Evolutionary conservation across 2,329 filamentous ascomycete genomes (phyloP).

Genomic region (Monilinia vaccinii-corymbosi): DNA sequence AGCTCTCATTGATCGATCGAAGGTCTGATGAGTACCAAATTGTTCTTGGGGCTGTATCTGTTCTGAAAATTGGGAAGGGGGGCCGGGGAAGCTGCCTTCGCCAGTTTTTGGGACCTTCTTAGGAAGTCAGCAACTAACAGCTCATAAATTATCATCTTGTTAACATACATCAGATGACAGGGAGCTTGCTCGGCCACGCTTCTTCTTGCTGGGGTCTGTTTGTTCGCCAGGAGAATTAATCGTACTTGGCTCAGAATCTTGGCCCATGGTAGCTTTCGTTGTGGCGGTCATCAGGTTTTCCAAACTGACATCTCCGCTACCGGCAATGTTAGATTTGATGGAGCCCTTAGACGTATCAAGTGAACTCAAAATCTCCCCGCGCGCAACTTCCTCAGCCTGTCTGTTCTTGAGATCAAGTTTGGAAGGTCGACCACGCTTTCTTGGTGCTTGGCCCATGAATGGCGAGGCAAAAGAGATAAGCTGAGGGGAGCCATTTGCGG

Average conservation of each 20-base stretch:
- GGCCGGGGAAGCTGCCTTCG: slow-evolving; percentile 16
- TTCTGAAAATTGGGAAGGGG: not conserved
- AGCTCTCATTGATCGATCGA: not conserved
- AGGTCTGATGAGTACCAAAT: not conserved
- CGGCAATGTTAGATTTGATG: not conserved
- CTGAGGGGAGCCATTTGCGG: slow-evolving; percentile 20
- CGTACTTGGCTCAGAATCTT: not conserved
- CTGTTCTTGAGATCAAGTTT: slow-evolving; percentile 26
- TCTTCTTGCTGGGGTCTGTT: slow-evolving; percentile 19
- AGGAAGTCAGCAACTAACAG: not conserved
- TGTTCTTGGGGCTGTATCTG: not conserved
- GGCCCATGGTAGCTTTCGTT: not conserved
- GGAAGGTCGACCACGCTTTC: slow-evolving; percentile 27
- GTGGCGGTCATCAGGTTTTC: not conserved
- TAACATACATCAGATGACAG: slow-evolving; percentile 18
- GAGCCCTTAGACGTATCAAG: slow-evolving; percentile 7
- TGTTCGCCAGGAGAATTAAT: not conserved
- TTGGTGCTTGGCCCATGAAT: slow-evolving; percentile 12
- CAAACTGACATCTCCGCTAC: slow-evolving; percentile 8
- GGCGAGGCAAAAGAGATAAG: slow-evolving; percentile 14
- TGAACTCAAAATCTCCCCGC: slow-evolving; percentile 24
- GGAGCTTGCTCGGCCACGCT: slow-evolving; percentile 12
- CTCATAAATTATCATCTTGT: not conserved
- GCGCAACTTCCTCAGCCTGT: slow-evolving; percentile 21
- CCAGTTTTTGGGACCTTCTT: slow-evolving; percentile 13